Base-by-base conservation (phyloP, 108 stramenopile species). In the Fragilaria crotonensis region DNA sequence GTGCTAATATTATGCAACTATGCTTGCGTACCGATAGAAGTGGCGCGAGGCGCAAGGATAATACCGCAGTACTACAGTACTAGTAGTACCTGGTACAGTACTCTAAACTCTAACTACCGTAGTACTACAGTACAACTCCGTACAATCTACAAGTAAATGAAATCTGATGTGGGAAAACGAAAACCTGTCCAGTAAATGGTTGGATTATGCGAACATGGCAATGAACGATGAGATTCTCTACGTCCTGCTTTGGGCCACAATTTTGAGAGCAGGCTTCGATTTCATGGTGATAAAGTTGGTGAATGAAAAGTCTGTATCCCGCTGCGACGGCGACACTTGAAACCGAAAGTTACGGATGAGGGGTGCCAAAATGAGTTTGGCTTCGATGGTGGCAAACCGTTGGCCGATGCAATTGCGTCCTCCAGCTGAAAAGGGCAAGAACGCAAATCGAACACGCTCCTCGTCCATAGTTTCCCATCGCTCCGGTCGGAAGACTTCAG, bases 381-480 rank as follows among this genome's bases (percentile, higher is more conserved):
- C 80, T 57, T 85, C 84, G 46, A 62, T 66, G 23, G 66, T 66
- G 0, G 78, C 80, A 72, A 85, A 82, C n/a, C 58, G 68, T 20
- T 80, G 64, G 26, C 84, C 84, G 29, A 80, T 75, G 53, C 84
- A 85, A 33, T 68, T 79, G 14, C 81, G 64, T 2, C 52, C 57
- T 30, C 84, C 84, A 41, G 62, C 67, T n/a, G 73, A 75, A 58
- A 85, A 85, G 23, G 84, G 80, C 25, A 85, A 60, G 51, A 67
- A 85, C 0, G 80, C 73, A 60, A 71, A 78, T 25, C 32, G 73
- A 26, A 68, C 62, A 53, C 58, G 56, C 50, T 45, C 54, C 53
- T 64, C 58, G 41, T 48, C 25, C 26, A 72, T 33, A 33, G 65
- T 57, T 14, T 70, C 30, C 84, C 84, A 85, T 48, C 84, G 70